A percentile compares a stretch with the other conserved stretches of the same genome.
Evolutionary conservation across 768 basidiomycete genomes (phyloP).

Genomic region (Pleurotus tuoliensis): DNA sequence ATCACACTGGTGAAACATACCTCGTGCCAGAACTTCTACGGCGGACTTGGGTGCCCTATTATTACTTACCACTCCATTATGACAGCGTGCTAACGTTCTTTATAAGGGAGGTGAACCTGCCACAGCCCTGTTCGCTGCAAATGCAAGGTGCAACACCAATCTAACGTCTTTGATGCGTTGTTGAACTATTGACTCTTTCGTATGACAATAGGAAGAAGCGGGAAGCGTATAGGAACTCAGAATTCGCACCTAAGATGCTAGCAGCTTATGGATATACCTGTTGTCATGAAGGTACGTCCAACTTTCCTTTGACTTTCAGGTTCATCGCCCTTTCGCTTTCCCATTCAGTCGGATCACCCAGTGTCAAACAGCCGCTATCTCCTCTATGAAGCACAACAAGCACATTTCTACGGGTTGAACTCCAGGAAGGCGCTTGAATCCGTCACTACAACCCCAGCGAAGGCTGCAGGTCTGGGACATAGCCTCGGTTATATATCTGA

Average conservation of each 20-base stretch:
- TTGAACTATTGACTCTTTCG: background rate
- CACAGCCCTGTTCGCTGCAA: slow-evolving; percentile 70
- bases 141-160: slow-evolving; percentile 33
- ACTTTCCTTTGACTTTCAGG: background rate
- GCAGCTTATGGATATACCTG: slow-evolving; percentile 59
- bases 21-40: slow-evolving; percentile 78
- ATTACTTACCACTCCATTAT: too few relatives aligned
- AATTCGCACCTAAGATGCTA: slow-evolving; percentile 70
- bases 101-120: slow-evolving; percentile 52
- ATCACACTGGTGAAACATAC: slow-evolving; percentile 78
- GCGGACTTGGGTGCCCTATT: slow-evolving; percentile 49
- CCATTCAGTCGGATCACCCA: slow-evolving; percentile 49
- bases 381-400: slow-evolving; percentile 67
- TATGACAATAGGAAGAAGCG: slow-evolving; percentile 33
- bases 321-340: background rate
- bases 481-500: slow-evolving; percentile 58
- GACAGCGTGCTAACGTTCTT: background rate
- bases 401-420: slow-evolving; percentile 61
- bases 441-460: slow-evolving; percentile 63
- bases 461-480: slow-evolving; percentile 61
- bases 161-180: background rate
- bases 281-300: slow-evolving; percentile 64
- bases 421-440: slow-evolving; percentile 54
- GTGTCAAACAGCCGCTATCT: slow-evolving; percentile 62
- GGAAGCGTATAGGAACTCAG: slow-evolving; percentile 63